Base-by-base conservation (phyloP, 495 filamentous ascomycete genomes). In the Penicillium odoratum region DNA sequence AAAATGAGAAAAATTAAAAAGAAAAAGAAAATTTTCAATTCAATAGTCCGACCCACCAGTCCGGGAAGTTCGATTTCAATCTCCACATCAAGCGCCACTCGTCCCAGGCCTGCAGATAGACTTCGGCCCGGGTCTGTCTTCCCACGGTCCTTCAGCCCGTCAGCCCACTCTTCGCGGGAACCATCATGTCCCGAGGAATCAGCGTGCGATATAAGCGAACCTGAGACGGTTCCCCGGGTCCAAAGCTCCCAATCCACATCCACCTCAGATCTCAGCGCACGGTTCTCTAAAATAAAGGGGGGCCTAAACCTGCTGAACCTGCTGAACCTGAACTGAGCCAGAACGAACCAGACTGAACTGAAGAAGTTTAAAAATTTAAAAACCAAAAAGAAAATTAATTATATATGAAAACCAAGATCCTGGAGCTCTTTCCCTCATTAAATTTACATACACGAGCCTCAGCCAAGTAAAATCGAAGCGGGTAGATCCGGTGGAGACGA, bases 401-500 rank as follows among this genome's bases (percentile, higher is more conserved):
- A 21, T 21, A 21, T 1, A 21, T 21, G 21, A 21, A 21, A 21
- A 21, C 21, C 21, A 21, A 21, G 21, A 21, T 21, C 21, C 21
- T 1, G 21, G 21, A 2, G 21, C 21, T 21, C 21, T 21, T 21
- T 2, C 2, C 21, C 21, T 21, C 21, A 21, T 1, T 21, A 21
- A 21, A 21, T 2, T 1, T 21, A 21, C 21, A 21, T 21, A 21
- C 21, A 21, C 21, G 21, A 21, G 21, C 21, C 21, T 21, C 1
- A 21, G 21, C 38, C 38, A 16, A 38, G 34, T 38, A 38, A 38
- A 38, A 38, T 38, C 7, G 11, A 16, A 16, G 33, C 60, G 60
- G 60, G 54, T 63, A 63, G 56, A 63, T 56, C 60, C 57, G 57
- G 38, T 28, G 44, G 44, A 46, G 38, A 40, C 31, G 31, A 33